A percentile compares a stretch with the other conserved stretches of the same genome.
Evolutionary conservation across 2,329 filamentous ascomycete genomes (phyloP).

Genomic region (Hirsutella rhossiliensis): DNA sequence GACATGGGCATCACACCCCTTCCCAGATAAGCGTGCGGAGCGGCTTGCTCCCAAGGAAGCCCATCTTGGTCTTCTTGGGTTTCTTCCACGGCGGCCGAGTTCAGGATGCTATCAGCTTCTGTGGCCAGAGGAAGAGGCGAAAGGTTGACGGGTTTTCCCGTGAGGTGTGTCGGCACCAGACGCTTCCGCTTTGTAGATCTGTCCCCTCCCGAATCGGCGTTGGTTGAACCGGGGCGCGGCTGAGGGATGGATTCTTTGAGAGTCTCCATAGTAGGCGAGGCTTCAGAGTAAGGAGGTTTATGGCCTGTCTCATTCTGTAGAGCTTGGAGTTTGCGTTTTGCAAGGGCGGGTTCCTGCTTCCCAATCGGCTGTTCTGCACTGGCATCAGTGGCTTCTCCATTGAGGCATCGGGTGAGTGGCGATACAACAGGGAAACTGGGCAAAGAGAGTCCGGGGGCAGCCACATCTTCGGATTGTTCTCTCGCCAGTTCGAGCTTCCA

Average conservation of each 20-base stretch:
- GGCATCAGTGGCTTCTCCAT: too few species aligned
- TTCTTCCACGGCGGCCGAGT: background rate
- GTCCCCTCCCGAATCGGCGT: background rate
- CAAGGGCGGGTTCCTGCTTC: too few species aligned
- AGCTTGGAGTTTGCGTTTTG: too few species aligned
- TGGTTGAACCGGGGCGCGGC: background rate
- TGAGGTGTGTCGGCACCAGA: slow-evolving; percentile 11
- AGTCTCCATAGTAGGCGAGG: too few species aligned
- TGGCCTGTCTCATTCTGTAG: too few species aligned
- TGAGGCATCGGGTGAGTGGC: too few species aligned
- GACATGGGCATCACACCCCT: slow-evolving; percentile 13
- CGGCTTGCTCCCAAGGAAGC: slow-evolving; percentile 10
- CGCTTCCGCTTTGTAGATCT: slow-evolving; percentile 14
- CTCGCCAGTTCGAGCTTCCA: slow-evolving; percentile 11
- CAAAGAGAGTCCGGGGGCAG: background rate
- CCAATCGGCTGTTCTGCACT: too few species aligned
- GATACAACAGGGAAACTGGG: background rate
- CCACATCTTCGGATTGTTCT: background rate
- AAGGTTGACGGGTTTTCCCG: slow-evolving; percentile 2
- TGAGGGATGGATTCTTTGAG: background rate
- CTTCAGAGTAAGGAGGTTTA: too few species aligned
- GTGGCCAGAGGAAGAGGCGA: slow-evolving; percentile 2
- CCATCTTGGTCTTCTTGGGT: background rate
- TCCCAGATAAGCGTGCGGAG: slow-evolving; percentile 22
- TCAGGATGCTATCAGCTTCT: slow-evolving; percentile 1